Evolutionary conservation across 73 alveolate species (phyloP).

Genomic region (Uronychia setigera): DNA sequence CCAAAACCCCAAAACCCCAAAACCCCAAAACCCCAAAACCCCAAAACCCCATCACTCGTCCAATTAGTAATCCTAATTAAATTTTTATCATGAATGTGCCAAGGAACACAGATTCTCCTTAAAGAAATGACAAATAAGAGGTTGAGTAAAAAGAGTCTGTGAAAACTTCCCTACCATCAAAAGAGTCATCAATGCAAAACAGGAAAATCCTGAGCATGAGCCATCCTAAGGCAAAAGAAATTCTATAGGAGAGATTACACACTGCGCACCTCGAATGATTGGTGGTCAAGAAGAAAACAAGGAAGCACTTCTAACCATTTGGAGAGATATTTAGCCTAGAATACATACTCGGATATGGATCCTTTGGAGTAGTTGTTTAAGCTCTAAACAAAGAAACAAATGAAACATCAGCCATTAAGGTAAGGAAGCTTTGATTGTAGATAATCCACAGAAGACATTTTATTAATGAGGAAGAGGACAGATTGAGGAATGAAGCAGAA

Average conservation of each 20-base stretch:
- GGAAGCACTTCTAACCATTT: neutral
- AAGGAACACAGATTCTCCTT: too few relatives aligned
- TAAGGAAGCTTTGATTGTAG: neutral
- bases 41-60: too few relatives aligned
- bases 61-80: too few relatives aligned
- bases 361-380: neutral
- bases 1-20: too few relatives aligned
- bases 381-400: neutral
- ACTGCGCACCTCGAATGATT: neutral
- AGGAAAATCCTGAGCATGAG: neutral
- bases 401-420: neutral
- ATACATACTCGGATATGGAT: neutral
- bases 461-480: neutral
- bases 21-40: too few relatives aligned
- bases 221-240: neutral
- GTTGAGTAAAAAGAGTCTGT: too few relatives aligned
- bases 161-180: too few relatives aligned
- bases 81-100: too few relatives aligned
- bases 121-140: too few relatives aligned
- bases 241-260: neutral
- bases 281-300: neutral
- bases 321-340: neutral
- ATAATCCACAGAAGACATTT: neutral
- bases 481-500: constrained; percentile 41
- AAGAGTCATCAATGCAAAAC: neutral